Percentiles rank a stretch among this genome's conserved stretches.
Conservation (phyloP, 1,284 basidiomycete species). For the Vanrija pseudolonga region DNA sequence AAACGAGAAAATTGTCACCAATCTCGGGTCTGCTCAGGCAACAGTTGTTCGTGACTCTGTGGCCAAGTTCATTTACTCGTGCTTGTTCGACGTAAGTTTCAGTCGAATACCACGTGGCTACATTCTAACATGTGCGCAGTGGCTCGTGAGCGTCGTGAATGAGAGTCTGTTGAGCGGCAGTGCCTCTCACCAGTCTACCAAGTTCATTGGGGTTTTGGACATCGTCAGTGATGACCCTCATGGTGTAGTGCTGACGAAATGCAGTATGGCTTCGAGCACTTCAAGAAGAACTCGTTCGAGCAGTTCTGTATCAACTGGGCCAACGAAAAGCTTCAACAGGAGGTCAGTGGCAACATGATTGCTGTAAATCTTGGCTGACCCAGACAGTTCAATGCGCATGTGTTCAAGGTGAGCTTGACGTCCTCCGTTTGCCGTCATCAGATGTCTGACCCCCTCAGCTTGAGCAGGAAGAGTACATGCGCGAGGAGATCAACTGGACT, state of each 20-base stretch:
- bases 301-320: constrained; percentile 99
- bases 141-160: constrained; percentile 96
- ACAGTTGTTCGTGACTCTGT: constrained; percentile 95
- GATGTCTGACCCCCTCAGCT: constrained; percentile 52
- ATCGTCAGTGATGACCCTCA: constrained; percentile 51
- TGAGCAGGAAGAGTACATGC: constrained; percentile 98
- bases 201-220: constrained; percentile 98
- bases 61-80: constrained; percentile 98
- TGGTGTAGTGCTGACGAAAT: constrained; percentile 17
- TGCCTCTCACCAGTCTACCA: constrained; percentile 79
- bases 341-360: constrained; percentile 55
- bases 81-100: constrained; percentile 67
- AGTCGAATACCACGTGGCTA: not conserved
- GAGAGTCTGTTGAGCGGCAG: constrained; percentile 88
- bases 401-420: constrained; percentile 66
- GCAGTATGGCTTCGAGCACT: constrained; percentile 88
- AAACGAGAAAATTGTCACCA: constrained; percentile 90
- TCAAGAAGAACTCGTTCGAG: constrained; percentile 98
- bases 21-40: constrained; percentile 81
- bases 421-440: not conserved
- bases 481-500: constrained; percentile 98
- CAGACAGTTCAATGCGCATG: constrained; percentile 87
- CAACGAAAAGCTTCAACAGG: constrained; percentile 95
- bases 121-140: constrained; percentile 53
- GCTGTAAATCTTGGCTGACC: constrained; percentile 9